Base-by-base conservation (phyloP, 2,329 filamentous ascomycete genomes). In the Emmonsiellopsis sp. region DNA sequence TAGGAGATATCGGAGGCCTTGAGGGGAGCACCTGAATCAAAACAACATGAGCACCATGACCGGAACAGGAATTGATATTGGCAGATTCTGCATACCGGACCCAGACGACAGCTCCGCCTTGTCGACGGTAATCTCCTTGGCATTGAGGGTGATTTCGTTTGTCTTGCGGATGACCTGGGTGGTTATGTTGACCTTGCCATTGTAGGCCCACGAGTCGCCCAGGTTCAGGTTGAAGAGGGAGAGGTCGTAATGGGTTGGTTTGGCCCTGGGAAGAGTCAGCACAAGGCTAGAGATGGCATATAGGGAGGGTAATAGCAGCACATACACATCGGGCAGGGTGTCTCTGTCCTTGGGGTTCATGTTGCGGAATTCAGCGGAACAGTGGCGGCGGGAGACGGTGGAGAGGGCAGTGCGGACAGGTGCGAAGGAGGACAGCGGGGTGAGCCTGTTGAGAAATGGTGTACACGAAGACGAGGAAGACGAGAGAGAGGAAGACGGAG, bases 201-300 rank as follows among this genome's bases (percentile, higher is more conserved):
- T 83, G 75, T 92, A 98, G 56, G 80, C 83, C 84, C 92, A 95
- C 55, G 74, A 74, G 53, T 80, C 81, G 58, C 80, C 79, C 52
- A 83, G 73, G 61, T 95, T 85, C 58, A 98, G 75, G 62, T 93
- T 85, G 65, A 78, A 83, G 62, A 98, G 80, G 53, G 85, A 88
- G 60, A 98, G 77, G 64, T 82, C 77, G 74, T 98, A 98, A 74
- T 97, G 89, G 57, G 78, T 75, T 2, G 93, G 90, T 74, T 89
- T 92, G 67, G 92, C 83, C 65, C 81, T 84, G 56, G 42, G 46
- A 11, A 37, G 37, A 40, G 7, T 34, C 14, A 50, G 17, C 27
- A 8, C 6, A 11, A 17, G 9, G n/a, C 49, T 42, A 36, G 45
- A 48, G 14, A 11, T 40, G 56, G 14, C 10, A 43, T n/a, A 52